Evolutionary conservation across 2,329 filamentous ascomycete species (phyloP), one percentile per base, ranked within the genome.

Genomic region (Ramichloridium luteum): DNA sequence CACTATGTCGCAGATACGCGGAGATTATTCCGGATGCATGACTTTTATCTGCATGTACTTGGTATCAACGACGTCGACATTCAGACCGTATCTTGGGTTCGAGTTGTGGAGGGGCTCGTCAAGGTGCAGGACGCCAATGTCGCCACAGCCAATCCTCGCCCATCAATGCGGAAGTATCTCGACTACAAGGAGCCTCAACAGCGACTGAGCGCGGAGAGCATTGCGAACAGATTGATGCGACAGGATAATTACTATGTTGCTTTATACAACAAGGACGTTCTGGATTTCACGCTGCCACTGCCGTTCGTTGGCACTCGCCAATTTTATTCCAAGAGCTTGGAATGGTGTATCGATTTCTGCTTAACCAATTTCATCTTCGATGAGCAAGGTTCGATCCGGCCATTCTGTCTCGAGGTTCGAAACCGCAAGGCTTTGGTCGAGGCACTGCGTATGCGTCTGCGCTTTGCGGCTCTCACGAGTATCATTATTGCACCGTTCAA

Each of bases 181-280:
- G 80, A 81, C 27, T 53, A 51, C 37, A 40, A 39, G 12, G 37
- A 47, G 28, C 43, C 50, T 9, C 50, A 94, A 55, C 84, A 96
- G 58, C 72, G 88, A 40, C 77, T 98, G 46, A 90, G 94, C 57
- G 90, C 90, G 8, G 84, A 94, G 48, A 90, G 94, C 50, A 96
- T 98, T 54, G 90, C 90, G 5, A 98, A 96, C 51, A 75, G 90
- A 17, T 61, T 98, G 27, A 96, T 98, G 90, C 78, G 90, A 37
- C 80, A 83, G 50, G 88, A 94, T 41, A 98, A 98, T 50, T 98
- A 94, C 48, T 72, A 94, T 40, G 94, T 98, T 48, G 90, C 90
- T 4, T 67, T 98, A 48, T 84, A 96, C 61, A 98, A 98, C 64
- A 96, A 98, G 56, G 90, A 96, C 39, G 74, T 96, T 22, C 59